Base-by-base conservation (phyloP, 2,329 filamentous ascomycete genomes). In the Pseudohalonectria lignicola region DNA sequence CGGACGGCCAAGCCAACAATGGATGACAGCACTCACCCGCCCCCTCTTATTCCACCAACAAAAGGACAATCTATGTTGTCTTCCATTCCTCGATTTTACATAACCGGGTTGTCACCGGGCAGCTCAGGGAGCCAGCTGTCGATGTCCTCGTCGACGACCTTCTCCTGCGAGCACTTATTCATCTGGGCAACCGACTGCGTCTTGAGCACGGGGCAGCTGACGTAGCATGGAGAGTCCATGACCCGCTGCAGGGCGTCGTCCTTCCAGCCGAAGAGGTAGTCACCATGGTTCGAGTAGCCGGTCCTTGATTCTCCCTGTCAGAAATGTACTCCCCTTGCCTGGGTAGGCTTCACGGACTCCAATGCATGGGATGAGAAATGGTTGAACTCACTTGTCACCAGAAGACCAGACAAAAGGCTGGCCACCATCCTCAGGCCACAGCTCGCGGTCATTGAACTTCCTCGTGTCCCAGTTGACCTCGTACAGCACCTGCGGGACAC, bases 401-500 rank as follows among this genome's bases (percentile, higher is more conserved):
- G 39, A 48, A 29, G 36, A 45, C 31, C 39, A 44, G 5, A 46
- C 38, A 18, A 44, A 47, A 4, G 44, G 47, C 34, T 46, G 44
- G 20, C 42, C 45, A 23, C 49, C 47, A 50, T 59, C 53, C 41
- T 58, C 53, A 43, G 50, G 50, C 50, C 55, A 45, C 45, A 57
- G 36, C 50, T 57, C 42, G 45, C 51, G 52, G 44, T 55, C 49
- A 44, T 58, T 59, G 45, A 63, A 64, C 33, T 49, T 43, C 9
- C 54, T 39, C 2, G 48, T 52, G 32, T 34, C 23, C 23, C 23
- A 26, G 12, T 8, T 12, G 23, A 26, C 23, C 23, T 26, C 23
- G 12, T 26, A 26, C 7, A 26, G 12, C 23, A 26, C 23, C 23
- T 26, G 23, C 23, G 23, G 23, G 8, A 26, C 23, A 12, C 23